Evolutionary conservation across 306 rosid genomes (phyloP).

Genomic region (Quercus parvula): DNA sequence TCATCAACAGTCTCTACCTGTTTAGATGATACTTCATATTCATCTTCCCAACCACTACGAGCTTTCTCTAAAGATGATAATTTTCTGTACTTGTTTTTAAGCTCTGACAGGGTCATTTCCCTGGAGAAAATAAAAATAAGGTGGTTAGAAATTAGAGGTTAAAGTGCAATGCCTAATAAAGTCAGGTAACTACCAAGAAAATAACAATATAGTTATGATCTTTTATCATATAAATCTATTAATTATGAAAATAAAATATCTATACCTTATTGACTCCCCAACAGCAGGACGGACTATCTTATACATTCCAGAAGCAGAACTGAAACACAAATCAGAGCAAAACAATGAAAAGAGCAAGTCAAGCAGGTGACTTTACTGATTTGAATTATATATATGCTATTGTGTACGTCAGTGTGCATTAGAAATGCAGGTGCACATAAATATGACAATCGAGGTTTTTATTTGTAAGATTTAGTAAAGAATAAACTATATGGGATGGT

Average conservation of each 20-base stretch:
- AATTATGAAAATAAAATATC: too few species aligned
- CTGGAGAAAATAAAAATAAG: conserved; percentile 31
- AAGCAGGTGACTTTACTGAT: background rate
- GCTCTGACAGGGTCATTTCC: conserved; percentile 91
- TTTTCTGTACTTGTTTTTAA: conserved; percentile 80
- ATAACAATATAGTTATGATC: too few species aligned
- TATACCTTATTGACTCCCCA: conserved; percentile 92
- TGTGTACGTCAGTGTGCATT: background rate
- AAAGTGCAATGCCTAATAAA: conserved; percentile 13
- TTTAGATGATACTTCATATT: conserved; percentile 85
- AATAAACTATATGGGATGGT: too few species aligned
- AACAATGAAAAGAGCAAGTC: conserved; percentile 12
- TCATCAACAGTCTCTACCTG: conserved; percentile 55
- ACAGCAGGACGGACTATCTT: conserved; percentile 94
- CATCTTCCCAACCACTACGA: conserved; percentile 86
- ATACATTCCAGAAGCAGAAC: conserved; percentile 75
- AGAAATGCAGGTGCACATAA: background rate
- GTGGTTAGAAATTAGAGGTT: conserved; percentile 7
- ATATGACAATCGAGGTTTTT: background rate
- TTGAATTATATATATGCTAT: background rate
- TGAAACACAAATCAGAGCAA: conserved; percentile 38
- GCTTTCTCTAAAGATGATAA: conserved; percentile 82
- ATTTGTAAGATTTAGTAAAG: too few species aligned
- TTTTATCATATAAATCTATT: too few species aligned
- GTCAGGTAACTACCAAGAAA: conserved; percentile 5